Conservation (phyloP, 495 filamentous ascomycete genomes). For the Usnea hakonensis region DNA sequence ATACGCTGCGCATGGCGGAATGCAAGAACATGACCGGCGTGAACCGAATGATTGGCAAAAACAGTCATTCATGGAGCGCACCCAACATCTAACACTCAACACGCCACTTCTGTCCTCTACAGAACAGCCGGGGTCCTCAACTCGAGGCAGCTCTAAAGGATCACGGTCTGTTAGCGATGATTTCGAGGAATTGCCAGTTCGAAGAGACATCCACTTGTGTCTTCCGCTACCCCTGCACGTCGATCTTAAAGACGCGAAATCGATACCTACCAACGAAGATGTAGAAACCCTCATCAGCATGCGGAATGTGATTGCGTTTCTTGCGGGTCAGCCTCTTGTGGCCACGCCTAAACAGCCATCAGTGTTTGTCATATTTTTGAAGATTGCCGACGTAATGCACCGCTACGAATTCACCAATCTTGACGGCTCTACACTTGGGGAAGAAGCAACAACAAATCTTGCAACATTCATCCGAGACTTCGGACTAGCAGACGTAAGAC, state of each 20-base stretch:
- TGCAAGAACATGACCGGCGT: neutral
- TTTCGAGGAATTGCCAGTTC: conserved; percentile 23
- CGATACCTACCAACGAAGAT: conserved; percentile 45
- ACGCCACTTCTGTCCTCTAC: conserved; percentile 30
- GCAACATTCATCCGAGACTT: conserved; percentile 68
- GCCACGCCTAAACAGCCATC: conserved; percentile 59
- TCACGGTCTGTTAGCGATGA: conserved; percentile 30
- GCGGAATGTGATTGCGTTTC: conserved; percentile 86
- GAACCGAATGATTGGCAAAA: conserved; percentile 2
- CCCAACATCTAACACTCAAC: conserved; percentile 21
- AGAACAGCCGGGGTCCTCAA: conserved; percentile 20
- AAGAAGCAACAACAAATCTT: conserved; percentile 68
- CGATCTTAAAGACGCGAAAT: conserved; percentile 37
- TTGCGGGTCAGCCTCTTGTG: conserved; percentile 72
- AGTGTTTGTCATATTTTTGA: conserved; percentile 66
- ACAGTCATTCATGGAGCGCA: conserved; percentile 20
- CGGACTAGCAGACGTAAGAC: conserved; percentile 67
- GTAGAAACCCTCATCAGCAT: conserved; percentile 64
- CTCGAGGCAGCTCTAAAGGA: conserved; percentile 21
- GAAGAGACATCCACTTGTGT: conserved; percentile 58
- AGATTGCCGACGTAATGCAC: conserved; percentile 59
- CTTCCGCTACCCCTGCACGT: conserved; percentile 52
- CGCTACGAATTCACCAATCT: conserved; percentile 71
- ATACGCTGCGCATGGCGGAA: conserved; percentile 55
- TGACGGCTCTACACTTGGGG: conserved; percentile 76